These are phyloP conservation scores for Colletotrichum cereale DNA, from an alignment of 2,329 filamentous ascomycete genomes.

Conservation along the genomic window DNA sequence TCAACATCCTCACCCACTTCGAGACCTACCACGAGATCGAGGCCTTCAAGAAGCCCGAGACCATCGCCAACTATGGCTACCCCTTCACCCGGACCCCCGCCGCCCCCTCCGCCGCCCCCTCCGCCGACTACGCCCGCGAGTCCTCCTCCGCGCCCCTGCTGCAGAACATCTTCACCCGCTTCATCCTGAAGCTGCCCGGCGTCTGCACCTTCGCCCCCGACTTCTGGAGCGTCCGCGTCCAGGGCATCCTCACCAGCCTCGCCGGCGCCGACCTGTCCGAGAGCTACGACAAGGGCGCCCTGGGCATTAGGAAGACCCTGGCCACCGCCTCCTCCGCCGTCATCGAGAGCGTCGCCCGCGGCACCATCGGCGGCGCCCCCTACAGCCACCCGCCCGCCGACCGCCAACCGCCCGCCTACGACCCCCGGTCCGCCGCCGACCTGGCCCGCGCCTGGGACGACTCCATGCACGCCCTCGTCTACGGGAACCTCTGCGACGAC, in stretches of 20 bases:
- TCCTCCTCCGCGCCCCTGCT: constrained; percentile 74
- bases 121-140: constrained; percentile 44
- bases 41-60: constrained; percentile 74
- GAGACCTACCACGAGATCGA: constrained; percentile 77
- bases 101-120: constrained; percentile 29
- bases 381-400: constrained; percentile 34
- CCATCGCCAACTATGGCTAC: constrained; percentile 76
- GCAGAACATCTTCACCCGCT: constrained; percentile 74
- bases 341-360: constrained; percentile 77
- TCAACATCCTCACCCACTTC: constrained; percentile 71
- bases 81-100: constrained; percentile 65
- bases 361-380: constrained; percentile 72
- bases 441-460: constrained; percentile 75
- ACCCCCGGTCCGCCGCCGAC: constrained; percentile 69
- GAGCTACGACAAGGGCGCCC: constrained; percentile 82
- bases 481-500: constrained; percentile 75
- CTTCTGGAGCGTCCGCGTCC: constrained; percentile 75
- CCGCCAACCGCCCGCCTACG: constrained; percentile 63
- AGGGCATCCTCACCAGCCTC: constrained; percentile 71
- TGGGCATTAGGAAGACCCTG: constrained; percentile 81
- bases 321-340: constrained; percentile 78
- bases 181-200: constrained; percentile 75
- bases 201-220: constrained; percentile 71
- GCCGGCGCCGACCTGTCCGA: constrained; percentile 79
- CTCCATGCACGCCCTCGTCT: constrained; percentile 73